Evolutionary conservation across 2,329 filamentous ascomycete species (phyloP).

Genomic region (Ophiostoma sp.): DNA sequence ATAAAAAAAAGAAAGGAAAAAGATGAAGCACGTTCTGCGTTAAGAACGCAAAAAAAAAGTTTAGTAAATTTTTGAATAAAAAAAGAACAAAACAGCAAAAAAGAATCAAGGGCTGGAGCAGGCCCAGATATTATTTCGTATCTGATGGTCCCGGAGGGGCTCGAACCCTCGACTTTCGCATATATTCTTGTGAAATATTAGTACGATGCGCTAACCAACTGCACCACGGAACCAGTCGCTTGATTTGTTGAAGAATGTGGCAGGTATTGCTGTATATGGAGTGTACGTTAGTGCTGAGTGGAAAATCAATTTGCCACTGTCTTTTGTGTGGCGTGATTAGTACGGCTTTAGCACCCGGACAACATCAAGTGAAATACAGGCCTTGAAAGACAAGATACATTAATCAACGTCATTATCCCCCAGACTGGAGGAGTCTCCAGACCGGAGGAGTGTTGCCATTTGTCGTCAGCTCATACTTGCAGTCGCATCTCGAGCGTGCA

Average conservation of each 20-base stretch:
- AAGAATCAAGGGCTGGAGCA: constrained; percentile 18
- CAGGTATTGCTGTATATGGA: neutral
- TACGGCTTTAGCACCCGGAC: too few species aligned
- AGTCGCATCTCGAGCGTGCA: neutral
- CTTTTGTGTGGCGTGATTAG: too few species aligned
- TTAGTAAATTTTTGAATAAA: too few species aligned
- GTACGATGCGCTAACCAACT: constrained; percentile 30
- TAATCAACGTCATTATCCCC: too few species aligned
- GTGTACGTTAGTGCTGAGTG: neutral
- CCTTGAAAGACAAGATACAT: too few species aligned
- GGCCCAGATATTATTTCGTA: constrained; percentile 16
- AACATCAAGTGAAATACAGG: too few species aligned
- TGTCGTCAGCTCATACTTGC: neutral
- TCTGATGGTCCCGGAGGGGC: constrained; percentile 28
- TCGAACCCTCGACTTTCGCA: constrained; percentile 30
- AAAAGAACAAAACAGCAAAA: neutral
- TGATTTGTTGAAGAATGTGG: constrained; percentile 15
- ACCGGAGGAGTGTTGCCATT: neutral
- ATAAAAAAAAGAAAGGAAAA: neutral
- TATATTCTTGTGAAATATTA: constrained; percentile 27
- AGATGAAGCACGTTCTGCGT: neutral
- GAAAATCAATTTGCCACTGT: neutral
- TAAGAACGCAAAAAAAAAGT: neutral
- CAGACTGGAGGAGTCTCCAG: too few species aligned
- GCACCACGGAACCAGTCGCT: constrained; percentile 28